Conservation (phyloP, 2,329 filamentous ascomycete species). For the Chalara sp. region DNA sequence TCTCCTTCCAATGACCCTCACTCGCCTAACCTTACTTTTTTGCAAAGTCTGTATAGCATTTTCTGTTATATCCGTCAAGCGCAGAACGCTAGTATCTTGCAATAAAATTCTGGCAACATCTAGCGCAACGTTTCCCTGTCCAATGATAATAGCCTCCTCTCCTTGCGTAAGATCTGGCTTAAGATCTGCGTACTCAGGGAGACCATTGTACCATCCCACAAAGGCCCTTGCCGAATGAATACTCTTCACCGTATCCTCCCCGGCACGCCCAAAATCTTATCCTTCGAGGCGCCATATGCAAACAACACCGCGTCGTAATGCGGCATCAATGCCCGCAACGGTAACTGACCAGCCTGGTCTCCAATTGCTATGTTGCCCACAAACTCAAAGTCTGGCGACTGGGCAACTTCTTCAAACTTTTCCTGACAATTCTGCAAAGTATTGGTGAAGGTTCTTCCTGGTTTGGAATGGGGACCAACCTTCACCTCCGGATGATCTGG, state of each 20-base stretch:
- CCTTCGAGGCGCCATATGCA: slow-evolving; percentile 83
- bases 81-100: slow-evolving; percentile 64
- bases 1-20: slow-evolving; percentile 82
- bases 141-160: slow-evolving; percentile 81
- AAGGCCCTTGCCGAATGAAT: slow-evolving; percentile 88
- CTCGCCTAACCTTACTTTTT: slow-evolving; percentile 67
- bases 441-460: slow-evolving; percentile 8
- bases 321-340: slow-evolving; percentile 60
- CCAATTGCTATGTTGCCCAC: slow-evolving; percentile 85
- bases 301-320: slow-evolving; percentile 93
- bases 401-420: slow-evolving; percentile 83
- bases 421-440: slow-evolving; percentile 77
- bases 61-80: slow-evolving; percentile 83
- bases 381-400: slow-evolving; percentile 78
- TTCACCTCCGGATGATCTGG: slow-evolving; percentile 98
- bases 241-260: slow-evolving; percentile 65
- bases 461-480: slow-evolving; percentile 37
- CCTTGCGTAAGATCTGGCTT: slow-evolving; percentile 67
- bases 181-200: slow-evolving; percentile 72
- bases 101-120: slow-evolving; percentile 88
- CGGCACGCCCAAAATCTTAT: slow-evolving; percentile 70
- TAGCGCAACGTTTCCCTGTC: slow-evolving; percentile 92
- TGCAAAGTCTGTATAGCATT: slow-evolving; percentile 70
- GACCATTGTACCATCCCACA: slow-evolving; percentile 97
- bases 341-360: slow-evolving; percentile 43